phyloP scores from a whole-genome alignment of 2,329 filamentous ascomycete species.

The Alternaria sp. region DNA sequence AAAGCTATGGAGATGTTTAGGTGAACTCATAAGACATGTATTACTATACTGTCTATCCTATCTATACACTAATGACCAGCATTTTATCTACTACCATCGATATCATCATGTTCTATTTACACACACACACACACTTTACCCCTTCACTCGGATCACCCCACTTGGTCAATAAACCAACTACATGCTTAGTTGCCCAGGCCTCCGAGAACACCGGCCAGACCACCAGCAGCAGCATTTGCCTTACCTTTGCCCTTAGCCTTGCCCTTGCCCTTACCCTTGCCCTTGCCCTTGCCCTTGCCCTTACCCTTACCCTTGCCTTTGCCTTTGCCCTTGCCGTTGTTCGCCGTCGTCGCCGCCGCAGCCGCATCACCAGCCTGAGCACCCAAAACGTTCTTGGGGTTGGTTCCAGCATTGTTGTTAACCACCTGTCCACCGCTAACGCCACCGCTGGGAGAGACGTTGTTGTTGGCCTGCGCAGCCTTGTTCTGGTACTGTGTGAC shows the following conservation, averaged over 20 bases:
- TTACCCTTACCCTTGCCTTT: not conserved
- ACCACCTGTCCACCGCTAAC: constrained; percentile 29
- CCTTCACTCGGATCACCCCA: not conserved
- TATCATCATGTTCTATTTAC: not conserved
- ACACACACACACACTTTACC: not conserved
- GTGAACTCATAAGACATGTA: not conserved
- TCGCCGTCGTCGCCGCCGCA: constrained; percentile 1
- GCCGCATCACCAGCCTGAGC: constrained; percentile 21
- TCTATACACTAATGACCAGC: constrained; percentile 8
- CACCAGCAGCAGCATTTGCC: constrained; percentile 4
- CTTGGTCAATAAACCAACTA: not conserved
- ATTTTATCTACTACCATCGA: constrained; percentile 2
- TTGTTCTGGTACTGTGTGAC: constrained; percentile 35
- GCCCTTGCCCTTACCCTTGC: constrained; percentile 1
- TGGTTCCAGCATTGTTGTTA: constrained; percentile 38
- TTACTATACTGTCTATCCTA: constrained; percentile 8
- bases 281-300: constrained; percentile 1
- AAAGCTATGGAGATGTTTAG: not conserved
- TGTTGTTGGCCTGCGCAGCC: constrained; percentile 40
- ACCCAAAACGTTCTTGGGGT: constrained; percentile 27
- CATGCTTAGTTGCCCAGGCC: constrained; percentile 6
- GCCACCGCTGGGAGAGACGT: constrained; percentile 34
- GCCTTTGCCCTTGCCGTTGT: constrained; percentile 4
- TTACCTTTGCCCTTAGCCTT: constrained; percentile 7
- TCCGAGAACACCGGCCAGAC: constrained; percentile 8